phyloP scores from a whole-genome alignment of 352 stramenopile genomes.

The Phytopythium sindhum region DNA sequence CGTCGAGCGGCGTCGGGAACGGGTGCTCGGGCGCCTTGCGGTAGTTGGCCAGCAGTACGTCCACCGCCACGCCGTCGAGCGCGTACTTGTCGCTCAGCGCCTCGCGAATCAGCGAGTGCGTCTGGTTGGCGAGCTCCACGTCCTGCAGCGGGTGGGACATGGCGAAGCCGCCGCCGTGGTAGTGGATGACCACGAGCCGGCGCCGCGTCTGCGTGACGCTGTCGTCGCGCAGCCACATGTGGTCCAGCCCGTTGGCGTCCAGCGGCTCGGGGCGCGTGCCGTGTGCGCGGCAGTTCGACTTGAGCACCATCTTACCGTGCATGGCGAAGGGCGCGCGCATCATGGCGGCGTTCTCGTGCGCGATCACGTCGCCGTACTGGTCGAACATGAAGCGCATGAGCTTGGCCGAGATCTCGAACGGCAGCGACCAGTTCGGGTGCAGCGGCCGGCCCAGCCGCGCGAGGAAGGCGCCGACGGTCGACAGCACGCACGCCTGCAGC shows the following conservation, averaged over 20 bases:
- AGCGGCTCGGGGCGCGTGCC: conserved; percentile 13
- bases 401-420: conserved; percentile 24
- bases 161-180: conserved; percentile 34
- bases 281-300: conserved; percentile 19
- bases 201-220: conserved; percentile 14
- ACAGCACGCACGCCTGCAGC: conserved; percentile 7
- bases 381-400: conserved; percentile 27
- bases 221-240: conserved; percentile 23
- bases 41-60: conserved; percentile 50
- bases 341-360: conserved; percentile 18
- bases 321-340: conserved; percentile 18
- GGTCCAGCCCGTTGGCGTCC: conserved; percentile 19
- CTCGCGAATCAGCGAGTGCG: conserved; percentile 17
- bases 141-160: conserved; percentile 24
- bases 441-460: conserved; percentile 19
- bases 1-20: conserved; percentile 29
- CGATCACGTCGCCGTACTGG: conserved; percentile 21
- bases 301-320: conserved; percentile 15
- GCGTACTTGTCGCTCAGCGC: conserved; percentile 16
- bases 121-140: conserved; percentile 20
- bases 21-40: conserved; percentile 36
- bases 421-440: conserved; percentile 26
- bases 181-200: conserved; percentile 29
- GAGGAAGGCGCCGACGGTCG: too few species aligned
- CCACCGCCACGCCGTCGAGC: conserved; percentile 18